These are phyloP conservation scores for Amylocystis lapponica DNA, from an alignment of 768 basidiomycete genomes.

Conservation along the genomic window DNA sequence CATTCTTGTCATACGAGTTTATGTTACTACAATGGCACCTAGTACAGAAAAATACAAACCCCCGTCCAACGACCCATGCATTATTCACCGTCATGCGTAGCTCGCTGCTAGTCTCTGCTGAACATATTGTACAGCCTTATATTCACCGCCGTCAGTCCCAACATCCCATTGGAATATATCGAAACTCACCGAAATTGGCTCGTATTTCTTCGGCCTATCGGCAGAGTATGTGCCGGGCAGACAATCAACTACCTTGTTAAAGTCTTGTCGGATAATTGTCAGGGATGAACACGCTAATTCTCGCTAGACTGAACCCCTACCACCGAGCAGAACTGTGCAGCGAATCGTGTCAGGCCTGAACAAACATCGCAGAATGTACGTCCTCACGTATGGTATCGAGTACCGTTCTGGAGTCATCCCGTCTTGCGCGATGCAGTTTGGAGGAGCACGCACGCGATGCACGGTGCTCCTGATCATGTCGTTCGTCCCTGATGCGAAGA, in stretches of 20 bases:
- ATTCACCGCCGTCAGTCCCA: not conserved
- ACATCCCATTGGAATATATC: not conserved
- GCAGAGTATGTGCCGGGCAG: slow-evolving; percentile 47
- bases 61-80: too few species aligned
- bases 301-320: slow-evolving; percentile 25
- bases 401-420: slow-evolving; percentile 46
- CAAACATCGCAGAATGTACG: not conserved
- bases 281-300: not conserved
- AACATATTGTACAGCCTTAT: slow-evolving; percentile 11
- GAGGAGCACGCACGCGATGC: slow-evolving; percentile 46
- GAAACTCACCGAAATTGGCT: slow-evolving; percentile 31
- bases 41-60: too few species aligned
- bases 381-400: slow-evolving; percentile 55
- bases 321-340: slow-evolving; percentile 28
- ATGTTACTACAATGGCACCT: too few species aligned
- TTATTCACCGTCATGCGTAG: slow-evolving; percentile 7
- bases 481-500: slow-evolving; percentile 25
- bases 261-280: slow-evolving; percentile 15
- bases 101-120: slow-evolving; percentile 7
- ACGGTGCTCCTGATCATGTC: slow-evolving; percentile 42
- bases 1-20: too few species aligned
- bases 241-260: slow-evolving; percentile 31
- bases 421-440: slow-evolving; percentile 12
- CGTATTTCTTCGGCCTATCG: slow-evolving; percentile 44
- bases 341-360: slow-evolving; percentile 30